Evolutionary conservation across 2,329 filamentous ascomycete species (phyloP).

Genomic region (Ceratocystis lukuohia): DNA sequence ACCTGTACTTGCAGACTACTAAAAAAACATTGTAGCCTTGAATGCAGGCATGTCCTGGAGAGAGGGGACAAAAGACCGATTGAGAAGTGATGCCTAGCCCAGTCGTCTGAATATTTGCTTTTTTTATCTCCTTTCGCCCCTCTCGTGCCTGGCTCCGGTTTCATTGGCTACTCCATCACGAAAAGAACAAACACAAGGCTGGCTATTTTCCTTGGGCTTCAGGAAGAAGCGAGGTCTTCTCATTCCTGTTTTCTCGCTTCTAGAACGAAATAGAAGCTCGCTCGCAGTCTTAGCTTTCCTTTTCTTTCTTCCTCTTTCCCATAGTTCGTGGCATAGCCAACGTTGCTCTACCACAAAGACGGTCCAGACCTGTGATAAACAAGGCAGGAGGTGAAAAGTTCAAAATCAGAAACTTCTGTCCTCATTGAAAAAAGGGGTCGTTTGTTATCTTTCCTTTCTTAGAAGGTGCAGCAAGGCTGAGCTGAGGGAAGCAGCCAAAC

Average conservation of each 20-base stretch:
- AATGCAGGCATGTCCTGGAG: no score
- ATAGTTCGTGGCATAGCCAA: neutral
- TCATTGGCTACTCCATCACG: neutral
- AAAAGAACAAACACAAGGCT: no score
- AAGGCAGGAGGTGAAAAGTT: neutral
- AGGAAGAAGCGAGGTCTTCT: neutral
- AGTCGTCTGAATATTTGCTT: no score
- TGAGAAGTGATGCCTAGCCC: no score
- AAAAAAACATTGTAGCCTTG: no score
- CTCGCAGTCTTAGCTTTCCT: neutral
- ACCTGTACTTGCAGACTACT: no score
- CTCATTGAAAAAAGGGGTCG: neutral
- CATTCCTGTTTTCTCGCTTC: conserved; percentile 2
- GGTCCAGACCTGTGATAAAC: neutral
- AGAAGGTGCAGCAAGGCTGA: neutral
- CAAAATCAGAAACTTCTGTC: neutral
- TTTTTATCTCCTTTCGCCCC: no score
- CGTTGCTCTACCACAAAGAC: neutral
- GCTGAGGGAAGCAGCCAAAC: neutral
- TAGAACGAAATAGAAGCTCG: neutral
- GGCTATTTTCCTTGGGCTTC: neutral
- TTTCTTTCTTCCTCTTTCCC: neutral
- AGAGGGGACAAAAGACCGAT: no score
- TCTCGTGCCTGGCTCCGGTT: neutral
- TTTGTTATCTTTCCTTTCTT: neutral